These are phyloP conservation scores for Albophoma yamanashiensis DNA, from an alignment of 2,329 filamentous ascomycete species.

Conservation along the genomic window DNA sequence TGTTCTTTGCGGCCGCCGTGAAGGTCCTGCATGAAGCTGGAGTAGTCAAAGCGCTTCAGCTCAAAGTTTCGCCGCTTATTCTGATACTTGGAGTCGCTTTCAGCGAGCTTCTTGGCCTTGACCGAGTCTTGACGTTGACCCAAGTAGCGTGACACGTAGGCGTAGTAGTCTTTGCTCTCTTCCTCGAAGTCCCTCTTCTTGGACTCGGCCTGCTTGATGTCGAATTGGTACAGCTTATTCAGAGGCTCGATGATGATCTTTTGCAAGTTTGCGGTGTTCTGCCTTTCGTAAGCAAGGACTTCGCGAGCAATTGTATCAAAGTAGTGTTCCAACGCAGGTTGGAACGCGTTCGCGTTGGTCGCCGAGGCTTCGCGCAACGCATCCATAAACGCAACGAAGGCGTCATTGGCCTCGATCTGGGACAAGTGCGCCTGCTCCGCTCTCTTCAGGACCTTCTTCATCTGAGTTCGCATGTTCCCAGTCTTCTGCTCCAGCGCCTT, in stretches of 20 bases:
- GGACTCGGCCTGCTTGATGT: conserved; percentile 94
- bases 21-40: conserved; percentile 98
- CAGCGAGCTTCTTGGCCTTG: conserved; percentile 92
- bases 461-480: conserved; percentile 81
- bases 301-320: conserved; percentile 94
- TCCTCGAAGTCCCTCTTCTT: conserved; percentile 99
- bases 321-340: conserved; percentile 93
- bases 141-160: conserved; percentile 90
- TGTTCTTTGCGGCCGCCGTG: conserved; percentile 98
- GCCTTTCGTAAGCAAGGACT: conserved; percentile 76
- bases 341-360: conserved; percentile 93
- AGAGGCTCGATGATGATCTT: conserved; percentile 93
- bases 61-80: conserved; percentile 90
- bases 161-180: conserved; percentile 97
- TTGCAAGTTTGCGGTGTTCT: conserved; percentile 76
- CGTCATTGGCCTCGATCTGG: conserved; percentile 76
- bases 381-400: conserved; percentile 72
- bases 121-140: conserved; percentile 90
- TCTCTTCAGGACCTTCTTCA: conserved; percentile 92
- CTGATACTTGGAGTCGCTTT: conserved; percentile 95
- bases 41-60: conserved; percentile 96
- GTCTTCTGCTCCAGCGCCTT: conserved; percentile 95
- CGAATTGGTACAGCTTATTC: conserved; percentile 80
- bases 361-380: conserved; percentile 77
- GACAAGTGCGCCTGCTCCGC: conserved; percentile 81